Evolutionary conservation across 2,329 filamentous ascomycete genomes (phyloP).

Genomic region (Ceratocystis albifundus): DNA sequence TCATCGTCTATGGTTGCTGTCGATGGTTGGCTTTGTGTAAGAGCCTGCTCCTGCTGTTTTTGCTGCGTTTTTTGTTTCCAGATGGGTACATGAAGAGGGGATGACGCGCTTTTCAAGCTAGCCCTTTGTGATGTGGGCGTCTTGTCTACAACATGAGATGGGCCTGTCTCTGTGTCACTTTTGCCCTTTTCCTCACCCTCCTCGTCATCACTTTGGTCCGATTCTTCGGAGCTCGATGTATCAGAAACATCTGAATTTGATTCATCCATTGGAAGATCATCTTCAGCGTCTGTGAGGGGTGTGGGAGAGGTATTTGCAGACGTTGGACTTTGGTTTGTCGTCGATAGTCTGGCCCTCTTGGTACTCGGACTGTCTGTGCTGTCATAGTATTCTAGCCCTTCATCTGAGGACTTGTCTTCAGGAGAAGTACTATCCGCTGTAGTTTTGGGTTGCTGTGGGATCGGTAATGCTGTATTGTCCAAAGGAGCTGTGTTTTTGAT

Average conservation of each 20-base stretch:
- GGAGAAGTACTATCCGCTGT: conserved; percentile 3
- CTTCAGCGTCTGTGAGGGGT: not conserved
- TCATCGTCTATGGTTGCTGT: not conserved
- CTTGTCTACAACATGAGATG: not conserved
- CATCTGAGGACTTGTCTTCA: conserved; percentile 10
- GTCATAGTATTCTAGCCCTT: conserved; percentile 14
- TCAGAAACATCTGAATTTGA: not conserved
- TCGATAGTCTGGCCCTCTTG: not conserved
- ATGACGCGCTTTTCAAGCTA: not conserved
- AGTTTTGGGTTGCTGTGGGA: not conserved
- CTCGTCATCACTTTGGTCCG: not conserved
- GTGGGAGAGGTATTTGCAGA: not conserved
- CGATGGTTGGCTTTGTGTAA: not conserved
- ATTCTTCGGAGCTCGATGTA: conserved; percentile 6
- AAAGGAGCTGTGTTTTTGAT: not conserved
- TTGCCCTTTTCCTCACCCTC: not conserved
- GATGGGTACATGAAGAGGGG: conserved; percentile 9
- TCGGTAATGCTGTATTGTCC: no score
- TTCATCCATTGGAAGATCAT: conserved; percentile 4
- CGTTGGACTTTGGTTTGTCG: not conserved
- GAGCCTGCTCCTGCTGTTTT: not conserved
- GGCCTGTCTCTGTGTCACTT: not conserved
- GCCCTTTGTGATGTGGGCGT: not conserved
- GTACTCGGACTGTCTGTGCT: not conserved
- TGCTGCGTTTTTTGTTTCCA: conserved; percentile 15